These are phyloP conservation scores for Emiliania huxleyi DNA, from an alignment of 78 protist species.

Conservation along the genomic window DNA sequence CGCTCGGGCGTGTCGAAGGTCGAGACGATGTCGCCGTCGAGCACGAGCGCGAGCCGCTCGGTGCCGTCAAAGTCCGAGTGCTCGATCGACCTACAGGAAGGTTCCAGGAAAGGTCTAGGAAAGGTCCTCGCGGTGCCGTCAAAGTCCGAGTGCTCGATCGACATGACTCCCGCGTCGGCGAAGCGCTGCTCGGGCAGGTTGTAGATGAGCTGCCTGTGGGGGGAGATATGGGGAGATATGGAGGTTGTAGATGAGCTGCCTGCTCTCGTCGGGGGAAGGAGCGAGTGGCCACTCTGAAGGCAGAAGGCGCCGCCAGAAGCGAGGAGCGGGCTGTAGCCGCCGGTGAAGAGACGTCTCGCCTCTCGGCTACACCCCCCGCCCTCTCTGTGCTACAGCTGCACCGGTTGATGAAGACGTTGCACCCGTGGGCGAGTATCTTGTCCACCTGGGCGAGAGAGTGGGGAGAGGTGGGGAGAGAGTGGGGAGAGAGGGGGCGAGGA, in stretches of 20 bases:
- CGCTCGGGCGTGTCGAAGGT: slow-evolving; percentile 94
- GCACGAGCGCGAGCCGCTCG: slow-evolving; percentile 79
- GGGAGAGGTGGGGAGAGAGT: not conserved
- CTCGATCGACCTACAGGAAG: slow-evolving; percentile 46
- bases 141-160: slow-evolving; percentile 93
- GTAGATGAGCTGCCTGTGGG: slow-evolving; percentile 98
- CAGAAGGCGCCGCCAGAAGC: no score
- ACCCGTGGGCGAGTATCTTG: slow-evolving; percentile 39
- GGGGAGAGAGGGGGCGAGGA: no score
- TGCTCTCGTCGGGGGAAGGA: no score
- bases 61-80: slow-evolving; percentile 99
- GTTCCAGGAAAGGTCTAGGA: no score
- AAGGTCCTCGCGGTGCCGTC: no score
- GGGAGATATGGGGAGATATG: no score
- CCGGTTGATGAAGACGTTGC: slow-evolving; percentile 97
- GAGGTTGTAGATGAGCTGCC: no score
- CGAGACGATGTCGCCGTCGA: slow-evolving; percentile 83
- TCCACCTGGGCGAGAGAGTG: slow-evolving; percentile 1
- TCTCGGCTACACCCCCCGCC: no score
- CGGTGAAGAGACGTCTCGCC: no score
- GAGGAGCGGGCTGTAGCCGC: no score
- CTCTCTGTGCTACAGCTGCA: no score
- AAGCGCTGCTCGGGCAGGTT: slow-evolving; percentile 96
- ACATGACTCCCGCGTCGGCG: slow-evolving; percentile 80
- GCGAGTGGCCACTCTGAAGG: no score